Percentiles rank a stretch among this genome's conserved stretches.
phyloP scores from a whole-genome alignment of 2,329 filamentous ascomycete species.

The Thelonectria olida region DNA sequence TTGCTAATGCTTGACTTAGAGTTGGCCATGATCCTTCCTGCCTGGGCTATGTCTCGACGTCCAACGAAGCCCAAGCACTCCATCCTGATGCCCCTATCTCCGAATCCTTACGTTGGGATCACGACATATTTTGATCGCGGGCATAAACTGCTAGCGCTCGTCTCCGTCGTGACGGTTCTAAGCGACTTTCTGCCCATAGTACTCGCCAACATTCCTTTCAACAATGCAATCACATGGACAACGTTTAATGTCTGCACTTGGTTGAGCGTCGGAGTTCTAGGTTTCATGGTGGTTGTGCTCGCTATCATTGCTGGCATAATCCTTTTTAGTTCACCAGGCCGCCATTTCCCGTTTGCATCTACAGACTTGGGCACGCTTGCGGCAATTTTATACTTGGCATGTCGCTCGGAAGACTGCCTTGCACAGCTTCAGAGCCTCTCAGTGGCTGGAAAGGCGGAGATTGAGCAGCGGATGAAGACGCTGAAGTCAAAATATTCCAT shows the following conservation, averaged over 20 bases:
- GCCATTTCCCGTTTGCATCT: background rate
- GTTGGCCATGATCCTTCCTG: background rate
- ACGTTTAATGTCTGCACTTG: conserved; percentile 3
- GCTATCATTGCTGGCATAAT: background rate
- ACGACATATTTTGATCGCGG: background rate
- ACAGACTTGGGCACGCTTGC: background rate
- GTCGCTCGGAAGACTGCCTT: background rate
- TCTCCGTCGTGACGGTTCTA: background rate
- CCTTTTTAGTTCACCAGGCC: background rate
- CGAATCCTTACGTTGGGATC: background rate
- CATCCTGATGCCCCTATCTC: background rate
- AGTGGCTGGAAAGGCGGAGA: background rate
- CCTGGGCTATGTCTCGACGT: conserved; percentile 1
- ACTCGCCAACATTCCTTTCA: conserved; percentile 6
- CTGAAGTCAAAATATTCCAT: too few relatives aligned
- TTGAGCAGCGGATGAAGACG: too few relatives aligned
- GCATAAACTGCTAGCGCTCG: background rate
- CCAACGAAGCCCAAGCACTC: background rate
- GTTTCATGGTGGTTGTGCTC: background rate
- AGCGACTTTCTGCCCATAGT: conserved; percentile 8
- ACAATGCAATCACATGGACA: background rate
- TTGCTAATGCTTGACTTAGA: background rate
- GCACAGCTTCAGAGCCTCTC: background rate
- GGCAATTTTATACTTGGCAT: background rate
- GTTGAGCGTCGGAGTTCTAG: background rate